Percentiles rank a stretch among this genome's conserved stretches.
These are phyloP conservation scores for Phaeosphaeriaceae sp. DNA, from an alignment of 2,329 filamentous ascomycete species.

Conservation along the genomic window DNA sequence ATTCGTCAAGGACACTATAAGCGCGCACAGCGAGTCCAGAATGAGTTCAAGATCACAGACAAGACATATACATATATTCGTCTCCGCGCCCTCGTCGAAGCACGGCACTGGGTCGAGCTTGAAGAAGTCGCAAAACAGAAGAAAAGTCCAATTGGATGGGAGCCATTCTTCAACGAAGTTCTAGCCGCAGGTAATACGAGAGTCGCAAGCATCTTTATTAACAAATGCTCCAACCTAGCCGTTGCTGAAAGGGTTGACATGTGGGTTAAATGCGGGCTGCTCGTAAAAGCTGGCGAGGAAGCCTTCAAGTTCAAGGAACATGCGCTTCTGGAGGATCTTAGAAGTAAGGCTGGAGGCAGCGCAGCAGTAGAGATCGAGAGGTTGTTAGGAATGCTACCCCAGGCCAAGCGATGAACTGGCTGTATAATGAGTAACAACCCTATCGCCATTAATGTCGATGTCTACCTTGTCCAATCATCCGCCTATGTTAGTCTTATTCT, in stretches of 20 bases:
- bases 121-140: constrained; percentile 80
- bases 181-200: constrained; percentile 89
- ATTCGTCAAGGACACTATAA: constrained; percentile 82
- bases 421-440: neutral
- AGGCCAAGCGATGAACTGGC: constrained; percentile 13
- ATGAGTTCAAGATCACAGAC: constrained; percentile 91
- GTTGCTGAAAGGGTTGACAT: constrained; percentile 78
- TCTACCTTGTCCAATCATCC: neutral
- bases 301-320: constrained; percentile 81
- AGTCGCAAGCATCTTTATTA: constrained; percentile 81
- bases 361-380: constrained; percentile 82
- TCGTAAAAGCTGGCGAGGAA: constrained; percentile 88
- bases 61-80: constrained; percentile 88
- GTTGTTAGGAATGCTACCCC: constrained; percentile 63
- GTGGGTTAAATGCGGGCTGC: constrained; percentile 95
- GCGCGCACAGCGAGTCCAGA: constrained; percentile 84
- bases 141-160: constrained; percentile 95
- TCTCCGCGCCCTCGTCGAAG: constrained; percentile 84
- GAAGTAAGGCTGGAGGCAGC: constrained; percentile 73
- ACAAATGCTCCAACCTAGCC: constrained; percentile 79
- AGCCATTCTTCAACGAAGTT: constrained; percentile 92
- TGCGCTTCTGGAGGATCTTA: constrained; percentile 74
- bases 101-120: constrained; percentile 89
- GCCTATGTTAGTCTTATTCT: too few species aligned
- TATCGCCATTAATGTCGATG: neutral